Base-by-base conservation (phyloP, 1,139 yeast species). In the Yamadazyma siamensis region DNA sequence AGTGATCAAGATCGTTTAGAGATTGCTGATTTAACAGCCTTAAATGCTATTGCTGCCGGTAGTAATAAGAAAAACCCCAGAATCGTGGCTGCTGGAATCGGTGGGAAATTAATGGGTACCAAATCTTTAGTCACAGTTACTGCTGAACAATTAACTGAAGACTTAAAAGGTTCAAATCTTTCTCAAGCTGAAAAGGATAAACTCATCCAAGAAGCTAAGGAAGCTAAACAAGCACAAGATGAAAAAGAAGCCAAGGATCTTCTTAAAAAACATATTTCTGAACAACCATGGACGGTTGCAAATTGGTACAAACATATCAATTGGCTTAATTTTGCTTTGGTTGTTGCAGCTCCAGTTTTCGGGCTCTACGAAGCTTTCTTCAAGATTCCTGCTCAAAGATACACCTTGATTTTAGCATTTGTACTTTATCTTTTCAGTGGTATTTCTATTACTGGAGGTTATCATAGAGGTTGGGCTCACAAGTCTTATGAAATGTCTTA, bases 281-380 rank as follows among this genome's bases (percentile, higher is more conserved):
- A 94, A 59, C 80, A 83, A 65, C 95, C 96, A 8, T 84, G 94
- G 86, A 89, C 96, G 11, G 41, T 69, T 41, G 42, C 66, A 38
- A 91, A 91, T 67, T 89, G 96, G 94, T 66, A 80, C 54, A 62
- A 79, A 52, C 96, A 91, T 61, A 66, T 91, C 55, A 91, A 91
- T 65, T 91, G 98, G 98, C 69, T 94, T 49, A 91, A 91, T 61
- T 65, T 87, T 43, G 65, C 78, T n/a, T 68, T 91, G 43, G 94
- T 89, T 31, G 68, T 80, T 26, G 61, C 75, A 15, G 61, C 89
- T 35, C 99, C 99, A 9, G 34, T 65, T 3, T 52, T 63, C 40
- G 96, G 96, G 23, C 46, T 82, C 36, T 49, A 56, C 39, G 54
- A 68, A 29, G 77, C 85, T 18, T 56, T 71, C 18, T 29, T 38